A percentile compares a stretch with the other conserved stretches of the same genome.
phyloP scores from a whole-genome alignment of 495 filamentous ascomycete species.

The Penicillium fimorum region DNA sequence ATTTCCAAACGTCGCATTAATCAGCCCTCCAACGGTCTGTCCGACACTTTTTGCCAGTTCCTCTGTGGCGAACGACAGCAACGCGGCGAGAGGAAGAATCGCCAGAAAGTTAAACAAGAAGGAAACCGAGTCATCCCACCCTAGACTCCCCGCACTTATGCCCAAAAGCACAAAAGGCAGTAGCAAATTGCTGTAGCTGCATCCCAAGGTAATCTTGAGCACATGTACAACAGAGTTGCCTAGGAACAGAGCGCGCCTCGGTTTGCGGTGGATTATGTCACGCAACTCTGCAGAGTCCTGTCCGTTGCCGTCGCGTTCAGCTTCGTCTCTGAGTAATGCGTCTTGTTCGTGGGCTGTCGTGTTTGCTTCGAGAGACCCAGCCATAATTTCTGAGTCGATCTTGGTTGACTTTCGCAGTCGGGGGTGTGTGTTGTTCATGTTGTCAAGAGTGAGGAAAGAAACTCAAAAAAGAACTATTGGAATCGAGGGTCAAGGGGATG shows the following conservation, averaged over 20 bases:
- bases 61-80: constrained; percentile 29
- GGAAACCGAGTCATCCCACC: constrained; percentile 21
- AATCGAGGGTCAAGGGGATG: background rate
- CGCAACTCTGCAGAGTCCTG: background rate
- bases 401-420: constrained; percentile 10
- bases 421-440: constrained; percentile 3
- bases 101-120: constrained; percentile 31
- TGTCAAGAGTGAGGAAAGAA: background rate
- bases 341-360: background rate
- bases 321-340: background rate
- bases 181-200: constrained; percentile 16
- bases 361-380: background rate
- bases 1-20: constrained; percentile 34
- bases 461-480: background rate
- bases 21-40: constrained; percentile 23
- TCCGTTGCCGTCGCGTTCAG: background rate
- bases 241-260: background rate
- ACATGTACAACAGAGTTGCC: background rate
- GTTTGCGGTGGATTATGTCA: background rate
- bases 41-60: constrained; percentile 22
- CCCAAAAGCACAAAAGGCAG: constrained; percentile 26
- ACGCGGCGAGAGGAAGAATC: constrained; percentile 25
- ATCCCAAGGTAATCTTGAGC: constrained; percentile 7
- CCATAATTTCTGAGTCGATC: background rate
- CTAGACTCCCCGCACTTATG: constrained; percentile 13